A percentile compares a stretch with the other conserved stretches of the same genome.
Conservation (phyloP, 1,284 basidiomycete species). For the Coriolopsis trogii region DNA sequence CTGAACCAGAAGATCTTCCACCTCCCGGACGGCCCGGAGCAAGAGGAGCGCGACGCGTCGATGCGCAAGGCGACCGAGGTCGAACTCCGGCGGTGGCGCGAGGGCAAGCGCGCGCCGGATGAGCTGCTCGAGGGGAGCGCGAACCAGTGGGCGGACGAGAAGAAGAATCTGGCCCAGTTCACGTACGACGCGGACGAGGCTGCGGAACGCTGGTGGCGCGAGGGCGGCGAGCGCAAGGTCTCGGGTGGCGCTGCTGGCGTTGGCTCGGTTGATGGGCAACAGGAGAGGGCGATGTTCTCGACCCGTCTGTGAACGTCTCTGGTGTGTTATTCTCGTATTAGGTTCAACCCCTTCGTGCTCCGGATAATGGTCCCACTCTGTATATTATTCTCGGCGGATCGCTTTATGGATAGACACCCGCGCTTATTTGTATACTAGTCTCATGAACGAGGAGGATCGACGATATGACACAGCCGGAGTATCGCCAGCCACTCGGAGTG, state of each 20-base stretch:
- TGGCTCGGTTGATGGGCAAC: not conserved
- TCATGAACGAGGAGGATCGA: too few relatives aligned
- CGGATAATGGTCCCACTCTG: too few relatives aligned
- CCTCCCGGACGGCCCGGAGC: slow-evolving; percentile 55
- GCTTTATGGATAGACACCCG: too few relatives aligned
- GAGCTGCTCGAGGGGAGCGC: slow-evolving; percentile 38
- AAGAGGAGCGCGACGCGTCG: slow-evolving; percentile 48
- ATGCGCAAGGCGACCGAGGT: slow-evolving; percentile 55
- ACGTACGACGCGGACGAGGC: slow-evolving; percentile 53
- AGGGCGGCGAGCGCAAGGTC: slow-evolving; percentile 30
- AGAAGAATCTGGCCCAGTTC: slow-evolving; percentile 47
- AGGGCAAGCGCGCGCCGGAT: slow-evolving; percentile 15
- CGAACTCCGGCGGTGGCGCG: slow-evolving; percentile 30
- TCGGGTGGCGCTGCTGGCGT: not conserved
- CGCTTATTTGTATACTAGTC: too few relatives aligned
- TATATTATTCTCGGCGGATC: too few relatives aligned
- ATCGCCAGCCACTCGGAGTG: too few relatives aligned
- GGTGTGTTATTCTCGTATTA: too few relatives aligned
- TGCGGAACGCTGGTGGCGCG: slow-evolving; percentile 51
- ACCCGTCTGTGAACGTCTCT: not conserved
- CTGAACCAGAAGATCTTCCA: slow-evolving; percentile 58
- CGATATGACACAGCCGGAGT: too few relatives aligned
- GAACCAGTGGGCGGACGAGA: slow-evolving; percentile 55
- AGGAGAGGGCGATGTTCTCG: not conserved
- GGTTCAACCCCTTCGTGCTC: too few relatives aligned